Conservation (phyloP, 2,329 filamentous ascomycete species). For the Pseudocercospora fijiensis region DNA sequence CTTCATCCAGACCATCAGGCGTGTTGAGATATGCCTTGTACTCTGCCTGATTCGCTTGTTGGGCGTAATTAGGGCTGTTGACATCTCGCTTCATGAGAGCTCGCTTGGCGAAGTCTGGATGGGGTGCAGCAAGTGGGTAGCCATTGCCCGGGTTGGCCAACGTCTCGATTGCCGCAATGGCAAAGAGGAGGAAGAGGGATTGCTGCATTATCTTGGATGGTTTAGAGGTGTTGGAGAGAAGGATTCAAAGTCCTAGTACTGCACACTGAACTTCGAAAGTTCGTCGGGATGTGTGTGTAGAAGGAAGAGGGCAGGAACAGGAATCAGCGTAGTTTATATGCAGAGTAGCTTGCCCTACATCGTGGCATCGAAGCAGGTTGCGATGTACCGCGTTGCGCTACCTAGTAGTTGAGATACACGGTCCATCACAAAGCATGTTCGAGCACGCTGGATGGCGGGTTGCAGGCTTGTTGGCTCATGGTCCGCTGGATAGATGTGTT, state of each 20-base stretch:
- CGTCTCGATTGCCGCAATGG: not conserved
- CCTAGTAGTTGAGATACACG: not conserved
- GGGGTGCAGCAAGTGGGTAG: not conserved
- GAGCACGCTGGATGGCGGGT: not conserved
- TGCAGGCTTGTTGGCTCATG: not conserved
- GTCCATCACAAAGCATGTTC: not conserved
- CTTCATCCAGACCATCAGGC: not conserved
- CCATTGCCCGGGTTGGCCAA: not conserved
- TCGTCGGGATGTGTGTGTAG: not conserved
- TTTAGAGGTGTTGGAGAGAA: not conserved
- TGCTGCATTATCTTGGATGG: not conserved
- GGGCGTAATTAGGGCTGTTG: not conserved
- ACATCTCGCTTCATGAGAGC: not conserved
- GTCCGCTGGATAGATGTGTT: not conserved
- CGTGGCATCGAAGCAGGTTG: not conserved
- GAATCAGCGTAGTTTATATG: not conserved
- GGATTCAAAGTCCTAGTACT: not conserved
- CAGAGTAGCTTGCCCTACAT: not conserved
- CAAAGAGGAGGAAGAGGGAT: not conserved
- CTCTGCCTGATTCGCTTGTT: not conserved
- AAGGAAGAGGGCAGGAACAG: not conserved
- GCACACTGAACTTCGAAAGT: not conserved
- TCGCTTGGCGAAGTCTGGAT: not conserved
- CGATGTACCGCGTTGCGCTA: not conserved
- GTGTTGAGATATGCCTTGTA: not conserved